Percentiles rank a stretch among this genome's conserved stretches.
Conservation (phyloP, 768 basidiomycete genomes). For the Trametes punicea region DNA sequence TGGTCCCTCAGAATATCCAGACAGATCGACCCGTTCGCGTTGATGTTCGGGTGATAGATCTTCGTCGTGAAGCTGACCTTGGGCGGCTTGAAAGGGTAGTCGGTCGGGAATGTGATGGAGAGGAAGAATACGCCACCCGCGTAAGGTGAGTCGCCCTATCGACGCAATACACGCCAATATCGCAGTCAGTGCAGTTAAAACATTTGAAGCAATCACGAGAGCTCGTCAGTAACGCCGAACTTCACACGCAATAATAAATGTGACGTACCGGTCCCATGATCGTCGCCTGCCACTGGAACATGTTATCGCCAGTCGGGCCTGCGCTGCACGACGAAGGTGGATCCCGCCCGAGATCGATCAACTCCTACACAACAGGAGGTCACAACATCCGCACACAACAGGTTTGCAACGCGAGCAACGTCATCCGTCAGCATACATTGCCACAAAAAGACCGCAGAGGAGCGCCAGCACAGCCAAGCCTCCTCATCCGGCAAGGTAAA, state of each 20-base stretch:
- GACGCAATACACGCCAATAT: constrained; percentile 17
- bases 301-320: constrained; percentile 95
- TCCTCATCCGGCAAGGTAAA: neutral
- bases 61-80: constrained; percentile 99
- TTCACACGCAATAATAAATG: constrained; percentile 7
- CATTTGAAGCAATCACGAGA: constrained; percentile 18
- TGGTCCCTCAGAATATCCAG: constrained; percentile 98
- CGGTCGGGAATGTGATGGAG: constrained; percentile 88
- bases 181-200: constrained; percentile 12
- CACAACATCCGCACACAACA: neutral
- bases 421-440: neutral
- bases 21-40: constrained; percentile 98
- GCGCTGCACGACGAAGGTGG: constrained; percentile 99
- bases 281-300: constrained; percentile 99
- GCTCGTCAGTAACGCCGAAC: constrained; percentile 9
- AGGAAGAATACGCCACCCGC: constrained; percentile 99
- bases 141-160: constrained; percentile 94
- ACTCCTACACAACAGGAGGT: constrained; percentile 60
- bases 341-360: constrained; percentile 98
- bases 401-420: neutral
- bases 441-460: neutral
- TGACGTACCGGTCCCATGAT: constrained; percentile 96
- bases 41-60: constrained; percentile 99
- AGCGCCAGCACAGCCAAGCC: constrained; percentile 12
- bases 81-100: constrained; percentile 99